Evolutionary conservation across 1,284 basidiomycete genomes (phyloP).

Genomic region (Pseudomicrostroma phylloplanum): DNA sequence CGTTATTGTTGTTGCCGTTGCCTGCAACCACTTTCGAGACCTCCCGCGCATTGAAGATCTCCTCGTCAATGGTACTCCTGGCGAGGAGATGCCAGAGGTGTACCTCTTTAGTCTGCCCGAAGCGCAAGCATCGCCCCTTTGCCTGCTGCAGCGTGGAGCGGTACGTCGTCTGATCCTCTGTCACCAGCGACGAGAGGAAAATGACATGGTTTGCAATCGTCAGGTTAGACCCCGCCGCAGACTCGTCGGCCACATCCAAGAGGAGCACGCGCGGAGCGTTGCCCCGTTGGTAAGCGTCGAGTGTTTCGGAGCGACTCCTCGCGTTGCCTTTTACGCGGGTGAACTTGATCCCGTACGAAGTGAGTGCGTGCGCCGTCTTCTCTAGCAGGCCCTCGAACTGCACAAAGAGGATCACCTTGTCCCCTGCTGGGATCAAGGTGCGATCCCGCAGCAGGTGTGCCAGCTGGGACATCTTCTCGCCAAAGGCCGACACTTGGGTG

Average conservation of each 20-base stretch:
- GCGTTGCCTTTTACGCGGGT: conserved; percentile 77
- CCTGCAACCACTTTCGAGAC: no score
- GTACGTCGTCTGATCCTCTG: conserved; percentile 57
- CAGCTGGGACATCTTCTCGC: conserved; percentile 78
- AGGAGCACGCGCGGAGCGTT: conserved; percentile 66
- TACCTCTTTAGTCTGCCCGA: conserved; percentile 35
- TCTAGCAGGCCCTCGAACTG: conserved; percentile 87
- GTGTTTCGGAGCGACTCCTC: conserved; percentile 20
- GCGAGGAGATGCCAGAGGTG: conserved; percentile 26
- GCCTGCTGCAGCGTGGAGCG: conserved; percentile 36
- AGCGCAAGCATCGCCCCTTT: conserved; percentile 28
- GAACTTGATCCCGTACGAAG: conserved; percentile 65
- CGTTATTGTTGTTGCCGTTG: no score
- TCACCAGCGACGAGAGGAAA: conserved; percentile 82
- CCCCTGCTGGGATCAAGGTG: conserved; percentile 65
- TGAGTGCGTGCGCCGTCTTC: conserved; percentile 78
- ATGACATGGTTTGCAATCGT: conserved; percentile 90
- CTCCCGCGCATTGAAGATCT: conserved; percentile 27
- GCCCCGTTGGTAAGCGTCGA: conserved; percentile 63
- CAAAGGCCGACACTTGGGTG: conserved; percentile 66
- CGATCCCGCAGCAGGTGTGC: conserved; percentile 65
- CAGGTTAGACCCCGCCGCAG: conserved; percentile 83
- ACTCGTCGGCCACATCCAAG: conserved; percentile 86
- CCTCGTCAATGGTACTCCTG: conserved; percentile 34
- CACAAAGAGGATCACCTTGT: conserved; percentile 82